Evolutionary conservation across 1,284 basidiomycete species (phyloP).

Genomic region (Neolentinus lepideus): DNA sequence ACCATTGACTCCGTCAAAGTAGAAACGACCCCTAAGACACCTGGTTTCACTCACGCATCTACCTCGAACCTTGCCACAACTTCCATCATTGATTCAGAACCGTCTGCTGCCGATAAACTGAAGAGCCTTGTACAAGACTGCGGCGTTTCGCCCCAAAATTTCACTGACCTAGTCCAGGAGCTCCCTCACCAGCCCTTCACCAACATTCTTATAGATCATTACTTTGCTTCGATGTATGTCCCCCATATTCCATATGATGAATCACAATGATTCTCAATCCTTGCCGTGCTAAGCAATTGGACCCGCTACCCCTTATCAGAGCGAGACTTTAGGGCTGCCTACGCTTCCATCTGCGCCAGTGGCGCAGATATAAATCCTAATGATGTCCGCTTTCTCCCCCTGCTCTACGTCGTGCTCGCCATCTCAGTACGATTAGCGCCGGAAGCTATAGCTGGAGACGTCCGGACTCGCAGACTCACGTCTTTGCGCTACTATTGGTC

Average conservation of each 20-base stretch:
- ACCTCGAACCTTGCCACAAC: constrained; percentile 9
- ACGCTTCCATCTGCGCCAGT: constrained; percentile 73
- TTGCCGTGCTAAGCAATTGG: constrained; percentile 65
- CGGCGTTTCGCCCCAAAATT: constrained; percentile 83
- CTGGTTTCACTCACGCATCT: neutral
- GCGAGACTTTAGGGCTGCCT: constrained; percentile 75
- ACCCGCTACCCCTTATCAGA: constrained; percentile 93
- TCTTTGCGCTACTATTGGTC: constrained; percentile 92
- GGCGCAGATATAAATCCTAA: constrained; percentile 71
- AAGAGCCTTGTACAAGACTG: constrained; percentile 84
- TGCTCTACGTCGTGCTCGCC: constrained; percentile 91
- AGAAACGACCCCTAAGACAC: neutral
- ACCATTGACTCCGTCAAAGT: neutral
- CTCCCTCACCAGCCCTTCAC: constrained; percentile 73
- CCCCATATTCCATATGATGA: neutral
- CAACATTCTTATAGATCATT: constrained; percentile 69
- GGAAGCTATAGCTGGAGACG: constrained; percentile 76
- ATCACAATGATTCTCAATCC: neutral
- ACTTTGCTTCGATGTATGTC: constrained; percentile 68
- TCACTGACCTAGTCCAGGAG: constrained; percentile 84
- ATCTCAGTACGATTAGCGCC: constrained; percentile 83
- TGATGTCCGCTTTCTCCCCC: constrained; percentile 82
- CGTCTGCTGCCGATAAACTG: constrained; percentile 70
- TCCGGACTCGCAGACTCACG: constrained; percentile 65
- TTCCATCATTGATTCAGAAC: constrained; percentile 42